These are phyloP conservation scores for Setaria italica DNA, from an alignment of 202 grass and related monocot genomes.

Conservation along the genomic window DNA sequence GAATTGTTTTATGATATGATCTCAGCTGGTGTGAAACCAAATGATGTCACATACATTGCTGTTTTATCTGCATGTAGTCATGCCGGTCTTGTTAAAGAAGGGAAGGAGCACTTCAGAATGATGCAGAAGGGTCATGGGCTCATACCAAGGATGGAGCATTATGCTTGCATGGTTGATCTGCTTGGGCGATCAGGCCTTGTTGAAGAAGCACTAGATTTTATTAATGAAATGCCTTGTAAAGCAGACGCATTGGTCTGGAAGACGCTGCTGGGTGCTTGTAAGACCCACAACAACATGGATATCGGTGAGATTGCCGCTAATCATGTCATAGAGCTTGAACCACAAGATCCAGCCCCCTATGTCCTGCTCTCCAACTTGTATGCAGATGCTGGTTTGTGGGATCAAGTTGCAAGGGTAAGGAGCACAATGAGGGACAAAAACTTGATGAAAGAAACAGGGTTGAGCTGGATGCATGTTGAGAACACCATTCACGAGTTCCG, in stretches of 20 bases:
- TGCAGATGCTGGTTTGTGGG: slow-evolving; percentile 80
- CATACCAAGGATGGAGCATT: slow-evolving; percentile 86
- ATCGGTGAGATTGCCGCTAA: slow-evolving; percentile 70
- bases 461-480: slow-evolving; percentile 86
- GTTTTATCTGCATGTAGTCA: slow-evolving; percentile 89
- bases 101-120: slow-evolving; percentile 71
- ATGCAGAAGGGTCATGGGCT: slow-evolving; percentile 71
- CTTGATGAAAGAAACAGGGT: slow-evolving; percentile 83
- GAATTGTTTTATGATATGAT: slow-evolving; percentile 70
- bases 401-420: slow-evolving; percentile 74
- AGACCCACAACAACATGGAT: slow-evolving; percentile 56
- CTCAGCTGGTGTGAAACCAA: slow-evolving; percentile 67
- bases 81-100: slow-evolving; percentile 70
- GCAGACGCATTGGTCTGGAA: slow-evolving; percentile 81
- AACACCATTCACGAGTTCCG: slow-evolving; percentile 80
- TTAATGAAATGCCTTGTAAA: slow-evolving; percentile 66
- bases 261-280: slow-evolving; percentile 76
- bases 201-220: slow-evolving; percentile 72
- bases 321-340: slow-evolving; percentile 69
- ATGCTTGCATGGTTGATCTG: slow-evolving; percentile 91
- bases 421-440: slow-evolving; percentile 71
- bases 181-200: slow-evolving; percentile 72
- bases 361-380: slow-evolving; percentile 95
- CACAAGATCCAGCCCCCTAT: slow-evolving; percentile 76
- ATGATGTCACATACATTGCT: slow-evolving; percentile 82